Conservation (phyloP, 768 basidiomycete species). For the Termitomyces sp. region DNA sequence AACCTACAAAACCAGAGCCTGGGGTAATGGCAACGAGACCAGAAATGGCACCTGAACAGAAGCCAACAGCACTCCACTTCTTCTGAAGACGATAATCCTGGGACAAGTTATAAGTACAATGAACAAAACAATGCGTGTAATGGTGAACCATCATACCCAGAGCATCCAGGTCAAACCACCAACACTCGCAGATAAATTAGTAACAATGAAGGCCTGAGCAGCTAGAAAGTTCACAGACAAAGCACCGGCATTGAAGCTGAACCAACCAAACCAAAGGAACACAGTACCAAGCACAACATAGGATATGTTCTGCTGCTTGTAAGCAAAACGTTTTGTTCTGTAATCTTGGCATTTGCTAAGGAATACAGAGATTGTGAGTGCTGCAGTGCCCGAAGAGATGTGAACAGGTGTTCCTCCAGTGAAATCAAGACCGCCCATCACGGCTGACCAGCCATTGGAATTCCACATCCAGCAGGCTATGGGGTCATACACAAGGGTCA, state of each 20-base stretch:
- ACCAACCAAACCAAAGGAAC: constrained; percentile 95
- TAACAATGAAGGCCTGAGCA: constrained; percentile 84
- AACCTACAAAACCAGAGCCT: constrained; percentile 75
- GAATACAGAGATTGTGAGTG: constrained; percentile 84
- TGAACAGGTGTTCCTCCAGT: constrained; percentile 97
- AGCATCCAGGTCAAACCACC: constrained; percentile 91
- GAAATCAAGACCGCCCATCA: constrained; percentile 82
- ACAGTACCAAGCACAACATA: constrained; percentile 91
- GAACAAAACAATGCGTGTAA: too few relatives aligned
- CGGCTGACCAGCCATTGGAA: constrained; percentile 64
- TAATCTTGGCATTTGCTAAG: constrained; percentile 89
- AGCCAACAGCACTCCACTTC: constrained; percentile 92
- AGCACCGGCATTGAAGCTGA: constrained; percentile 93
- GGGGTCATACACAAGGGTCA: constrained; percentile 85
- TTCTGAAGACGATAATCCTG: constrained; percentile 87
- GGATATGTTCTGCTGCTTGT: constrained; percentile 90
- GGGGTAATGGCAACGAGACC: constrained; percentile 89
- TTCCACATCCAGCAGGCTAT: constrained; percentile 98
- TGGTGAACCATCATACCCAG: constrained; percentile 59
- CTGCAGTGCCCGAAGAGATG: constrained; percentile 89
- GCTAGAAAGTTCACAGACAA: constrained; percentile 86
- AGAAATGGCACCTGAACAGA: constrained; percentile 92
- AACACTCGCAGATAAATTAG: constrained; percentile 84
- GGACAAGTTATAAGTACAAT: too few relatives aligned
- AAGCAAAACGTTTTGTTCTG: constrained; percentile 84